Evolutionary conservation across 1,284 basidiomycete genomes (phyloP).

Genomic region (Irpex lacteus): DNA sequence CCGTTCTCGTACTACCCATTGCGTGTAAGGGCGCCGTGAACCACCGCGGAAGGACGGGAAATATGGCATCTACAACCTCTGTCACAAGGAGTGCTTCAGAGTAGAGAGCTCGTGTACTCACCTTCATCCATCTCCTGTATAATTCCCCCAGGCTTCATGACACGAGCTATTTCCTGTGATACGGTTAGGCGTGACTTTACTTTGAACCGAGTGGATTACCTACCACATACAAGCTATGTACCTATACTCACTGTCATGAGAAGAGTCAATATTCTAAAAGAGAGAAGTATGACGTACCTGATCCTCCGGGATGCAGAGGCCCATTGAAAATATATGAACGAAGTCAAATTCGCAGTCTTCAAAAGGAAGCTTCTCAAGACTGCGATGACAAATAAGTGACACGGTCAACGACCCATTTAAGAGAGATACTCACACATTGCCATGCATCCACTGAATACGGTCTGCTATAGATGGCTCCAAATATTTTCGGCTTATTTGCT

Average conservation of each 20-base stretch:
- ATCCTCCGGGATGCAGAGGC: constrained; percentile 68
- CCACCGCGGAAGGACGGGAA: constrained; percentile 34
- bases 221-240: background rate
- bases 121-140: constrained; percentile 72
- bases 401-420: background rate
- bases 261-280: background rate
- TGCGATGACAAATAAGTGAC: constrained; percentile 24
- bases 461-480: constrained; percentile 47
- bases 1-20: constrained; percentile 8
- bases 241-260: background rate
- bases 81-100: background rate
- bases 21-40: constrained; percentile 33
- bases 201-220: background rate
- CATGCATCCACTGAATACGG: constrained; percentile 67
- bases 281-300: constrained; percentile 44
- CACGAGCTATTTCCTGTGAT: constrained; percentile 62
- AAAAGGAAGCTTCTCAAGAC: constrained; percentile 71
- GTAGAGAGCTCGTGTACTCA: constrained; percentile 21
- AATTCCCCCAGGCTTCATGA: constrained; percentile 62
- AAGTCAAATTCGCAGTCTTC: constrained; percentile 77
- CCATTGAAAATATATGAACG: constrained; percentile 64
- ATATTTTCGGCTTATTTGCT: constrained; percentile 57
- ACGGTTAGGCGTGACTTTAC: background rate
- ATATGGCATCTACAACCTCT: constrained; percentile 30
- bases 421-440: constrained; percentile 60